Base-by-base conservation (phyloP, 2,329 filamentous ascomycete genomes). In the Reticulascus tulasneorum region DNA sequence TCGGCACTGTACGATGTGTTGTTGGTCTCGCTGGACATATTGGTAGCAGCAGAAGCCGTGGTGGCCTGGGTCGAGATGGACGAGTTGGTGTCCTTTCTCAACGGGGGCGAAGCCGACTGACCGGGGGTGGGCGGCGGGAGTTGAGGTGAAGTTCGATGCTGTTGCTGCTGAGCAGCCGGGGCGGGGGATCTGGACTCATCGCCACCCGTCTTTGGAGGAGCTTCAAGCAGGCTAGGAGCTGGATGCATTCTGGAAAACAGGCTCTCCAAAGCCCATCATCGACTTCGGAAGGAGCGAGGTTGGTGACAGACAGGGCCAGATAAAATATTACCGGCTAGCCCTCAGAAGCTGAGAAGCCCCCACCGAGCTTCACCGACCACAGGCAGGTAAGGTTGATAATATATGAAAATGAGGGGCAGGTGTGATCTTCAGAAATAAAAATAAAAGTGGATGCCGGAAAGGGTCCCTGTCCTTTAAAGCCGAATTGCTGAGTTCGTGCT, bases 11-110 rank as follows among this genome's bases (percentile, higher is more conserved):
- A 75, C 48, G 65, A 66, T 51, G 67, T 70, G 51, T 67, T 64
- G 47, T 58, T 64, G 49, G 69, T 70, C 52, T 75, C 73, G 47
- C 56, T 55, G 35, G 67, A 66, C 47, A 58, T 46, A 10, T 56
- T 53, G 35, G 59, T 64, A 19, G 55, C 58, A 38, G 59, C 52
- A 26, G 59, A 62, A 23, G 53, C 48, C 53, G 63, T 63, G 40
- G 71, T 71, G 47, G 64, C 67, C 50, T 64, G 66, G 16, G 72
- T 74, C 40, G 73, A 73, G 42, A 67, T 69, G 35, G 73, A 76
- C 39, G 72, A 75, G 42, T 56, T 62, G 23, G 73, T 75, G 48
- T 77, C 69, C 52, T 74, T 73, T 44, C 66, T 52, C 46, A 51
- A 36, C 9, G 56, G 58, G 34, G 58, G 53, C 13, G 58, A 57